phyloP scores from a whole-genome alignment of 305 asterid species.

The Fraxinus baroniana region DNA sequence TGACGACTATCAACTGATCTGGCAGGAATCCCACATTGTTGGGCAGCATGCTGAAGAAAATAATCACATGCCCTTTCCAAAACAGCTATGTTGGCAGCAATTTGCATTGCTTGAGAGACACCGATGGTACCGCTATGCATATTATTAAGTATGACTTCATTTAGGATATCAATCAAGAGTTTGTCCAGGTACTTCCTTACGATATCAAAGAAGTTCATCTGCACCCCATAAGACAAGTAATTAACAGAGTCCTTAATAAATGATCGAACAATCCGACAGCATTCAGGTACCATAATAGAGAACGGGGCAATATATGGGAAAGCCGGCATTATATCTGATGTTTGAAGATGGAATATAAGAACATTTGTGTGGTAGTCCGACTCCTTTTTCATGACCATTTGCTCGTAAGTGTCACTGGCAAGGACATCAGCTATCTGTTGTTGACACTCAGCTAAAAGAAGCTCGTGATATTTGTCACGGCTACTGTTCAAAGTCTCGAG shows the following conservation, averaged over 20 bases:
- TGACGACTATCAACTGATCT: constrained; percentile 48
- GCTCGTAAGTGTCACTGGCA: constrained; percentile 56
- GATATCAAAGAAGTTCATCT: constrained; percentile 49
- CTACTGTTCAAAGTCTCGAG: constrained; percentile 77
- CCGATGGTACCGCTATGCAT: constrained; percentile 38
- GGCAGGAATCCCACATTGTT: constrained; percentile 52
- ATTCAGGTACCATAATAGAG: constrained; percentile 88
- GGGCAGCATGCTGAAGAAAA: constrained; percentile 57
- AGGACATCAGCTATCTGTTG: constrained; percentile 60
- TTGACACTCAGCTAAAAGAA: constrained; percentile 65
- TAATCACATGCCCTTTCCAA: constrained; percentile 52
- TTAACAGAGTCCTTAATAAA: constrained; percentile 84
- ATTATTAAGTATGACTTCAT: constrained; percentile 41
- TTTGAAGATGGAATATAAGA: constrained; percentile 78
- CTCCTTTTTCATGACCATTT: constrained; percentile 93
- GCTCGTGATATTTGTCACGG: constrained; percentile 81
- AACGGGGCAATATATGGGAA: constrained; percentile 94
- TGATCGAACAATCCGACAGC: constrained; percentile 78
- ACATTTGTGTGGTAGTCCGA: constrained; percentile 92
- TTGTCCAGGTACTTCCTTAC: constrained; percentile 45
- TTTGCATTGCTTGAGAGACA: constrained; percentile 55
- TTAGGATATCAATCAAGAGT: constrained; percentile 49
- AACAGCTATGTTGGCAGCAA: constrained; percentile 51
- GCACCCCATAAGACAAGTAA: constrained; percentile 78
- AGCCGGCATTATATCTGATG: constrained; percentile 95